Evolutionary conservation across 176 grass and related monocot genomes (phyloP), one percentile per base, ranked within the genome.

Genomic region (Microstegium vimineum): DNA sequence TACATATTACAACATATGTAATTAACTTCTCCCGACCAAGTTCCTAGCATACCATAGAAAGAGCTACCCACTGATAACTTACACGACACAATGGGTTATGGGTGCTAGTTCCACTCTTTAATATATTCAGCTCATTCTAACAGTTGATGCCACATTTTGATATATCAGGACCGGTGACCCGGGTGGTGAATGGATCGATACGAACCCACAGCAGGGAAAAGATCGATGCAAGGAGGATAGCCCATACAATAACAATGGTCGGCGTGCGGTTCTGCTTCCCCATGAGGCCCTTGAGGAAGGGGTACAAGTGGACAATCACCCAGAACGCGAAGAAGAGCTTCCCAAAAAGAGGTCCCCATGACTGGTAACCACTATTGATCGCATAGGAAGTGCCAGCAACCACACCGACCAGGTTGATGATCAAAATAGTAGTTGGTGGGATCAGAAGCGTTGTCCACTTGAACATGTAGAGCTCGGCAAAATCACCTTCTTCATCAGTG

Each of bases 401-500:
- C 10, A 89, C 89, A 59, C 89, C 81, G 8, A 94, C 87, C 52
- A 94, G 81, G 77, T 92, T 94, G 86, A 94, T 90, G 27, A 94
- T 92, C 82, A 94, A 69, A 15, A 94, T 88, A 22, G 92, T 94
- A 15, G 90, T 94, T 9, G 92, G 92, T 60, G 92, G 90, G 75
- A 94, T 94, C 16, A 94, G 89, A 73, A 94, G 90, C 3, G 92
- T 94, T 3, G 92, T 94, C 92, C 92, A 92, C 74, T 94, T 94
- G 81, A 94, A 90, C 92, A 90, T 83, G 81, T 94, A 94, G 62
- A 94, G 84, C 84, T 90, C 87, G 0, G 72, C 14, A 75, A 92
- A 94, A 86, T 94, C 92, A 20, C 87, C 90, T 47, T 94, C 92
- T 80, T 94, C 92, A 46, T 94, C 90, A 18, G 89, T 86, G 13